Conservation (phyloP, 805 yeast genomes). For the Pichia eremophila region DNA sequence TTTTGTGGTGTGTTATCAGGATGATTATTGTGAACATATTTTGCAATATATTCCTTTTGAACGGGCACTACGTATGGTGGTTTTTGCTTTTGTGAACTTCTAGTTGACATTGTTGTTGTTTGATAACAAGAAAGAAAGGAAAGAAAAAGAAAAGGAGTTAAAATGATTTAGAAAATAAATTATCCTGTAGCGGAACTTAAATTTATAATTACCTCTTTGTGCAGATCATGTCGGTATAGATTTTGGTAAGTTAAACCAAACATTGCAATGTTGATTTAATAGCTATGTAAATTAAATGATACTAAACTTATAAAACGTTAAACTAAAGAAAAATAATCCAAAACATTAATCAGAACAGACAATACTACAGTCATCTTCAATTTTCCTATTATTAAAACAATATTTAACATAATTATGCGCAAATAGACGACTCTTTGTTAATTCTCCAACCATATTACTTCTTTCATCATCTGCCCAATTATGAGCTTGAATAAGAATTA, state of each 20-base stretch:
- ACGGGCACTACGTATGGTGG: conserved; percentile 40
- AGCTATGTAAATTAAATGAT: too few relatives aligned
- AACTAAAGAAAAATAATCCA: too few relatives aligned
- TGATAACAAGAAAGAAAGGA: not conserved
- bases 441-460: conserved; percentile 4
- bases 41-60: conserved; percentile 57
- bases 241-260: too few relatives aligned
- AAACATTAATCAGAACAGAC: not conserved
- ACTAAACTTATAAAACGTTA: too few relatives aligned
- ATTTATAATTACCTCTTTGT: too few relatives aligned
- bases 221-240: too few relatives aligned
- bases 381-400: not conserved
- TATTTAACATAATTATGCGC: conserved; percentile 2
- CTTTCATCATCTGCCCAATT: conserved; percentile 19
- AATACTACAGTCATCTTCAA: not conserved
- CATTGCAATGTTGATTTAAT: too few relatives aligned
- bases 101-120: conserved; percentile 6
- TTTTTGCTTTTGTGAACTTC: conserved; percentile 10
- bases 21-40: conserved; percentile 66
- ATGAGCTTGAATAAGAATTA: conserved; percentile 32
- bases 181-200: too few relatives aligned
- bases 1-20: conserved; percentile 44
- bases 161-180: not conserved
- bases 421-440: conserved; percentile 8
- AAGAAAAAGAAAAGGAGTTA: not conserved